Percentiles rank a stretch among this genome's conserved stretches.
Evolutionary conservation across 257 asterid species (phyloP).

Genomic region (Lycium ferocissimum): DNA sequence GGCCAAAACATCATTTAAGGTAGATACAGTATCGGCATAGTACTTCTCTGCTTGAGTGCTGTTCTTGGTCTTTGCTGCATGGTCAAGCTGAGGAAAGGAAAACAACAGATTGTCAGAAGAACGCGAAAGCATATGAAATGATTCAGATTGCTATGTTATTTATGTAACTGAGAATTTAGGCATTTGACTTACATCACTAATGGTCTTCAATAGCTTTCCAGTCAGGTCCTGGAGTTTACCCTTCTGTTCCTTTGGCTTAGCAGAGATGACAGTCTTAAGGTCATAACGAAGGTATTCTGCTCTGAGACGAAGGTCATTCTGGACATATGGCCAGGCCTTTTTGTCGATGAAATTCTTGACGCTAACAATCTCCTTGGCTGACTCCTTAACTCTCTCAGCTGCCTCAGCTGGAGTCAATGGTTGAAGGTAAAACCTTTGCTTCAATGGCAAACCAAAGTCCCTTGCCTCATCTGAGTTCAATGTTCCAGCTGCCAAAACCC

Average conservation of each 20-base stretch:
- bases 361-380: slow-evolving; percentile 75
- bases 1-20: slow-evolving; percentile 71
- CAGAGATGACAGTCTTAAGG: slow-evolving; percentile 80
- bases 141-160: background rate
- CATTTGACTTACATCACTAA: slow-evolving; percentile 53
- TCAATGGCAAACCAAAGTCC: slow-evolving; percentile 70
- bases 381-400: slow-evolving; percentile 76
- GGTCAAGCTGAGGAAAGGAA: slow-evolving; percentile 64
- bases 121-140: background rate
- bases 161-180: background rate
- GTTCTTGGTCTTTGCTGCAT: slow-evolving; percentile 94
- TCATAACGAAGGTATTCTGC: slow-evolving; percentile 84
- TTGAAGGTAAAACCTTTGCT: slow-evolving; percentile 77
- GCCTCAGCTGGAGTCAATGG: slow-evolving; percentile 79
- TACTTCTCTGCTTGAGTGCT: slow-evolving; percentile 71
- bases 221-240: slow-evolving; percentile 65
- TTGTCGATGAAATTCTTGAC: slow-evolving; percentile 72
- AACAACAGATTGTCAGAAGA: background rate
- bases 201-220: slow-evolving; percentile 65
- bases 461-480: slow-evolving; percentile 85
- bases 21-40: slow-evolving; percentile 74
- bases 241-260: slow-evolving; percentile 84
- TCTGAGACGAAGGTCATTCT: slow-evolving; percentile 74
- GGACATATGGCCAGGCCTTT: slow-evolving; percentile 97
- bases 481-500: slow-evolving; percentile 71